A percentile compares a stretch with the other conserved stretches of the same genome.
Conservation (phyloP, 768 basidiomycete species). For the Atractiella rhizophila region DNA sequence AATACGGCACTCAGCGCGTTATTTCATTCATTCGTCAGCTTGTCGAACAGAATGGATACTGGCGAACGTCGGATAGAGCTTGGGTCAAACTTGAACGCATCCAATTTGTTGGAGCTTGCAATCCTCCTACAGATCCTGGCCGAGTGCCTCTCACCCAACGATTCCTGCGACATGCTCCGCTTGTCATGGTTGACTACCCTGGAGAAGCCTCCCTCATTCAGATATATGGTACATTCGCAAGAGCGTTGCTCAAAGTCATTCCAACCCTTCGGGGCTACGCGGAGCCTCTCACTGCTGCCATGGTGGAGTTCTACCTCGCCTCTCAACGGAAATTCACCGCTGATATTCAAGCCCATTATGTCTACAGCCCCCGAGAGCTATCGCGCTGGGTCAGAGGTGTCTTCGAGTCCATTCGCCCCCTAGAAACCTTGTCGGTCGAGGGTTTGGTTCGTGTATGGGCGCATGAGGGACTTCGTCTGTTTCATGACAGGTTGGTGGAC, state of each 20-base stretch:
- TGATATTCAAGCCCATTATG: conserved; percentile 92
- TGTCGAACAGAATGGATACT: conserved; percentile 81
- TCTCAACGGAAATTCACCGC: conserved; percentile 88
- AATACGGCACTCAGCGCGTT: conserved; percentile 93
- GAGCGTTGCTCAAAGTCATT: conserved; percentile 80
- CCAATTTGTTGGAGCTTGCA: conserved; percentile 97
- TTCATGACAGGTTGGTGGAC: conserved; percentile 84
- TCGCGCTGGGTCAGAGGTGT: conserved; percentile 94
- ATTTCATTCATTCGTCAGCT: conserved; percentile 96
- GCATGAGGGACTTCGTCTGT: conserved; percentile 84
- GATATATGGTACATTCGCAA: conserved; percentile 94
- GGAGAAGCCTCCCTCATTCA: conserved; percentile 90
- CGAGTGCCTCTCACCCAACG: conserved; percentile 94
- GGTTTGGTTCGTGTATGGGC: conserved; percentile 94
- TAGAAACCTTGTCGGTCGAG: conserved; percentile 79
- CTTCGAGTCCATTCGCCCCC: conserved; percentile 80
- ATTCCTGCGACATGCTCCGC: conserved; percentile 87
- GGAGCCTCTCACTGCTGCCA: conserved; percentile 83
- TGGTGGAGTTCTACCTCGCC: conserved; percentile 83
- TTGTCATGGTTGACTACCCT: conserved; percentile 98
- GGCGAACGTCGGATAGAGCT: conserved; percentile 75
- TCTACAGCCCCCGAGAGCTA: conserved; percentile 95
- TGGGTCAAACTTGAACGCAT: conserved; percentile 98
- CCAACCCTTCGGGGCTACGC: conserved; percentile 79
- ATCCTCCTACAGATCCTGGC: conserved; percentile 95